Evolutionary conservation across 345 rosid species (phyloP).

Genomic region (Gossypium herbaceum): DNA sequence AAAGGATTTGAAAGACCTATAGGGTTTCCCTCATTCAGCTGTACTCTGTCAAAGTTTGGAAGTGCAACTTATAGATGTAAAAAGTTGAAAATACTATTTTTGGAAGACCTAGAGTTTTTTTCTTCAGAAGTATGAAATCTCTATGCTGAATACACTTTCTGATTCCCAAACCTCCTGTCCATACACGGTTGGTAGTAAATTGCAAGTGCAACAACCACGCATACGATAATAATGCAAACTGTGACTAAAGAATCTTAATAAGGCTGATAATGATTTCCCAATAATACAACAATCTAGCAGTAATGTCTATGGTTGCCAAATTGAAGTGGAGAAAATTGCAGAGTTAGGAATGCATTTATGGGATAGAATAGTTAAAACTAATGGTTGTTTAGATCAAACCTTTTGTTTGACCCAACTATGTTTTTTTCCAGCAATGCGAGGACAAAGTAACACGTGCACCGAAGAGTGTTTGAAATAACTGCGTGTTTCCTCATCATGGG

Average conservation of each 20-base stretch:
- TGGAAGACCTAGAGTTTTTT: neutral
- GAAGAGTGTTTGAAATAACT: slow-evolving; percentile 89
- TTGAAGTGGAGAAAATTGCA: neutral
- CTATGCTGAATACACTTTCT: neutral
- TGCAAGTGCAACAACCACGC: neutral
- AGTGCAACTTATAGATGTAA: neutral
- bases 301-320: neutral
- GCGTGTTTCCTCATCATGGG: slow-evolving; percentile 99
- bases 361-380: slow-evolving; percentile 8
- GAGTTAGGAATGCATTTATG: slow-evolving; percentile 3
- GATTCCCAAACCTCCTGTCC: neutral
- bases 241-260: neutral
- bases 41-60: slow-evolving; percentile 6
- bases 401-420: slow-evolving; percentile 91
- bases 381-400: slow-evolving; percentile 36
- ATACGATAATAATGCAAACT: neutral
- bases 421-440: slow-evolving; percentile 85
- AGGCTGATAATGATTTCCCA: slow-evolving; percentile 6
- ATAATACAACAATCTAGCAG: neutral
- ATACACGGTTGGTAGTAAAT: neutral
- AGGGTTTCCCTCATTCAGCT: neutral
- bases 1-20: neutral
- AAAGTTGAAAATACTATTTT: neutral
- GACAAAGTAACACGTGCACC: slow-evolving; percentile 88
- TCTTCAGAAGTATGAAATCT: neutral